A percentile compares a stretch with the other conserved stretches of the same genome.
Evolutionary conservation across 257 asterid species (phyloP).

Genomic region (Scutellaria barbata): DNA sequence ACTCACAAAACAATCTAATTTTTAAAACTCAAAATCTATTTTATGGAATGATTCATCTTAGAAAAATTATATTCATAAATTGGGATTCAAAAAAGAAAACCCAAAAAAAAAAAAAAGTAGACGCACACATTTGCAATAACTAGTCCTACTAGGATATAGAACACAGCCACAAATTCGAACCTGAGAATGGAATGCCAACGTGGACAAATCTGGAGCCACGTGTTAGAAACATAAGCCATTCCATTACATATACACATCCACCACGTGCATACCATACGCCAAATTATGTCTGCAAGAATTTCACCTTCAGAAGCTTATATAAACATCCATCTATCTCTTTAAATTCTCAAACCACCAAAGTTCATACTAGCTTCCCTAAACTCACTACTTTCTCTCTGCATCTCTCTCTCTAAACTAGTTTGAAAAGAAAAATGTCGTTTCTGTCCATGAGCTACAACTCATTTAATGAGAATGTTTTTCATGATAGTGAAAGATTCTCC

Average conservation of each 20-base stretch:
- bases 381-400: neutral
- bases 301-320: slow-evolving; percentile 11
- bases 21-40: too few species aligned
- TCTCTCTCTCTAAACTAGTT: neutral
- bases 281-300: slow-evolving; percentile 21
- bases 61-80: too few species aligned
- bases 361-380: neutral
- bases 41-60: too few species aligned
- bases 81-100: too few species aligned
- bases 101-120: too few species aligned
- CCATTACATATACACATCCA: slow-evolving; percentile 16
- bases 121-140: too few species aligned
- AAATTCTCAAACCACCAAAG: neutral
- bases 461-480: too few species aligned
- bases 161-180: neutral
- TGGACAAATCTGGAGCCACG: slow-evolving; percentile 26
- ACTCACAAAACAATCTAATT: too few species aligned
- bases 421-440: neutral
- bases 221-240: neutral
- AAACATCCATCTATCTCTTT: neutral
- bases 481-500: neutral
- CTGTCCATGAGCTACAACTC: neutral
- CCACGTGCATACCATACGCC: slow-evolving; percentile 36
- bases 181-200: slow-evolving; percentile 16
- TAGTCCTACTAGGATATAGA: neutral